Percentiles rank a stretch among this genome's conserved stretches.
These are phyloP conservation scores for Amaranthus palmeri DNA, from an alignment of 148 eudicot species.

Conservation along the genomic window DNA sequence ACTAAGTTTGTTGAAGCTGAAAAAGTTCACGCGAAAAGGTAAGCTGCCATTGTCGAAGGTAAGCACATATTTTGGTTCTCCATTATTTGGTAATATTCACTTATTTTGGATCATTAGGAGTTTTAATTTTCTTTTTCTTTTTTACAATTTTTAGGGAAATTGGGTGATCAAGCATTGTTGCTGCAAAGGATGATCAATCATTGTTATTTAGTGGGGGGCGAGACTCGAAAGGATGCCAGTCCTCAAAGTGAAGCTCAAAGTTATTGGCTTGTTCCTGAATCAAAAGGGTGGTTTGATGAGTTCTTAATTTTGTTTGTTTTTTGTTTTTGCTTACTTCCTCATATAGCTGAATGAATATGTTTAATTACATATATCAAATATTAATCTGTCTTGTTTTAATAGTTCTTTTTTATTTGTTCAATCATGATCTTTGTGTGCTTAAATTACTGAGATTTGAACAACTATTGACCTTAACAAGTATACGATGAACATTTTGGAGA, in stretches of 20 bases:
- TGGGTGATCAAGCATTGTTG: no score
- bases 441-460: neutral
- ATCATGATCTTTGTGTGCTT: neutral
- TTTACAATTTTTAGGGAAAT: no score
- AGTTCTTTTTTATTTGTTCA: neutral
- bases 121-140: no score
- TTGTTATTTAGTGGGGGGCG: constrained; percentile 98
- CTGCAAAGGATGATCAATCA: constrained; percentile 60
- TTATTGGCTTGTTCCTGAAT: constrained; percentile 93
- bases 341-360: neutral
- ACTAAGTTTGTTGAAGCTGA: no score
- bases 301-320: constrained; percentile 17
- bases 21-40: neutral
- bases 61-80: no score
- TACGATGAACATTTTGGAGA: neutral
- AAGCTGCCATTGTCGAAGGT: no score
- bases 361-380: neutral
- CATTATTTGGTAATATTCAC: no score
- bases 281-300: constrained; percentile 93
- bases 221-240: constrained; percentile 93
- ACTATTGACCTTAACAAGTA: neutral
- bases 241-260: constrained; percentile 99
- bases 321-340: neutral
- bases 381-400: no score
- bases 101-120: no score